Evolutionary conservation across 2,329 filamentous ascomycete genomes (phyloP).

Genomic region (Curvularia verruculosa): DNA sequence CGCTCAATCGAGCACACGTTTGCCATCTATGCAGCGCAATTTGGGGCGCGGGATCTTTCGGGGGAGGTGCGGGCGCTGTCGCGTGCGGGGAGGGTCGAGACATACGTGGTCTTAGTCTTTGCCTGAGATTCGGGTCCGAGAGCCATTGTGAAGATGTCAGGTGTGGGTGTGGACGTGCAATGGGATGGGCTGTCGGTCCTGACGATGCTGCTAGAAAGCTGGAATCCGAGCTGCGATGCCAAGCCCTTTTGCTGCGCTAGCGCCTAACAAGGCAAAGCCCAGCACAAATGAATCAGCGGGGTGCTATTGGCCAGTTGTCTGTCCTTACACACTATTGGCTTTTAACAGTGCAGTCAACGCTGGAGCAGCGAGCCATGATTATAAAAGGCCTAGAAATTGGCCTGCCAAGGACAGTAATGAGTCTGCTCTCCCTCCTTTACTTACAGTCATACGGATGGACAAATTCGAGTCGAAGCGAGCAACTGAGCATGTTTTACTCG

Average conservation of each 20-base stretch:
- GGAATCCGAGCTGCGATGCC: constrained; percentile 21
- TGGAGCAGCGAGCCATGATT: neutral
- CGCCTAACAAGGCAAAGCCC: constrained; percentile 2
- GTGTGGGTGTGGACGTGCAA: constrained; percentile 20
- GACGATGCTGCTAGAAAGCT: constrained; percentile 25
- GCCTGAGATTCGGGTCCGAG: constrained; percentile 37
- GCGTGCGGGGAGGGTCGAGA: constrained; percentile 13
- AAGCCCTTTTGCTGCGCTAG: constrained; percentile 6
- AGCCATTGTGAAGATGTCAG: constrained; percentile 37
- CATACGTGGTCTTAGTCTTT: constrained; percentile 40
- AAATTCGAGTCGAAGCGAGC: neutral
- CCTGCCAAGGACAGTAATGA: neutral
- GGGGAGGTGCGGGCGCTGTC: neutral
- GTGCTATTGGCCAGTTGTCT: neutral
- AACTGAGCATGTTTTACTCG: neutral
- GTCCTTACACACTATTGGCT: neutral
- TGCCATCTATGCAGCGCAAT: constrained; percentile 7
- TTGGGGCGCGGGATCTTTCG: constrained; percentile 13
- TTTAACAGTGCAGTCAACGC: neutral
- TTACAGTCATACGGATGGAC: neutral
- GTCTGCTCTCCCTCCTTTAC: neutral
- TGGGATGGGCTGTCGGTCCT: constrained; percentile 25
- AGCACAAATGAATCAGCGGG: neutral
- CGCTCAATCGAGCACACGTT: constrained; percentile 13
- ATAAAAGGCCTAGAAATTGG: neutral